Percentiles rank a stretch among this genome's conserved stretches.
phyloP scores from a whole-genome alignment of 2,329 filamentous ascomycete species.

The Nemania sp. region DNA sequence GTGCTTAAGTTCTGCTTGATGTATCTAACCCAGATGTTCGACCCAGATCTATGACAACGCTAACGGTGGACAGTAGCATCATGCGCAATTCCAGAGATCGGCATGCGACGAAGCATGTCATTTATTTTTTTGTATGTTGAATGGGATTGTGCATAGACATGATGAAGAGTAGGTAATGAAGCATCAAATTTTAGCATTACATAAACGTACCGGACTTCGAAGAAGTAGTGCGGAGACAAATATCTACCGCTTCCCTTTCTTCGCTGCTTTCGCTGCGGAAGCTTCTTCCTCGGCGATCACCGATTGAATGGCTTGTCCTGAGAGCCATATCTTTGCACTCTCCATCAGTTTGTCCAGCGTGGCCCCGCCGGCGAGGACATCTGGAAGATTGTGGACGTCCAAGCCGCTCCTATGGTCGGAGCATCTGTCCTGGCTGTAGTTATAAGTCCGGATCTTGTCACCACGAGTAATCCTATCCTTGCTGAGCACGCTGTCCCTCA shows the following conservation, averaged over 20 bases:
- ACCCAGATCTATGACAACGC: too few species aligned
- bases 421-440: slow-evolving; percentile 73
- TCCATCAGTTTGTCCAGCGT: slow-evolving; percentile 75
- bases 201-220: too few species aligned
- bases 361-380: slow-evolving; percentile 75
- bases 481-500: slow-evolving; percentile 79
- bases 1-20: too few species aligned
- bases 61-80: too few species aligned
- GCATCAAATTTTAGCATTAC: too few species aligned
- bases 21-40: too few species aligned
- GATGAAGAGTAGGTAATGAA: too few species aligned
- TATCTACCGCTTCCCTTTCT: slow-evolving; percentile 29
- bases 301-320: slow-evolving; percentile 72
- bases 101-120: too few species aligned
- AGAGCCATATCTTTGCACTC: slow-evolving; percentile 75
- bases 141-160: too few species aligned
- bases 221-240: neutral
- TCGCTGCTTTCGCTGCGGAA: slow-evolving; percentile 38
- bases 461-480: slow-evolving; percentile 82
- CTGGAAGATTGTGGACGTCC: slow-evolving; percentile 78
- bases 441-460: slow-evolving; percentile 94
- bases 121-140: too few species aligned
- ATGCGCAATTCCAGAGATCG: too few species aligned
- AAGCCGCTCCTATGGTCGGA: slow-evolving; percentile 85
- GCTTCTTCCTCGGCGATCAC: slow-evolving; percentile 67